phyloP scores from a whole-genome alignment of 208 protist species.

The Leishmania major region DNA sequence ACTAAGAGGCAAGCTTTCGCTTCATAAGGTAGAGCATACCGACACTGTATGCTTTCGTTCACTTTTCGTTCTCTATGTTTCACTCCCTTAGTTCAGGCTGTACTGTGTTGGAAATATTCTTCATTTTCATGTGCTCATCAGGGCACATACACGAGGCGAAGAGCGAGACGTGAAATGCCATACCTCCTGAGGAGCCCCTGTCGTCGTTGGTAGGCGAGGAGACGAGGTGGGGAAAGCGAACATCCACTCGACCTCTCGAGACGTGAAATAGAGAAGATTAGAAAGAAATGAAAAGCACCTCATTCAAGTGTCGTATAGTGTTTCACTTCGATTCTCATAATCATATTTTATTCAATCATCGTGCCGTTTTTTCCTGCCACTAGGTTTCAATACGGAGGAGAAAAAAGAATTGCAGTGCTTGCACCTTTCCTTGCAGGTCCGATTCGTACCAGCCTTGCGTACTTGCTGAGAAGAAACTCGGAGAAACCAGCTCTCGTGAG shows the following conservation, averaged over 20 bases:
- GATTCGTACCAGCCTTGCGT: not conserved
- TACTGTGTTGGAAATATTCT: not conserved
- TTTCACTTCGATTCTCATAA: not conserved
- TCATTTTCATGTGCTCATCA: not conserved
- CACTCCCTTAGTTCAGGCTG: not conserved
- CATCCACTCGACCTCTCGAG: too few relatives aligned
- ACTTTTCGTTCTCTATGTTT: not conserved
- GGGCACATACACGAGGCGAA: not conserved
- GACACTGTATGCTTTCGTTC: not conserved
- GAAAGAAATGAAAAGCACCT: not conserved
- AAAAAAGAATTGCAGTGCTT: not conserved
- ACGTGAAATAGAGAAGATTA: too few relatives aligned
- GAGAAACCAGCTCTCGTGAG: not conserved
- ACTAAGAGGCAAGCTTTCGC: not conserved
- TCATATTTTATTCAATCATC: not conserved
- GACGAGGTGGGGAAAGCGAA: not conserved
- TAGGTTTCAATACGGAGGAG: not conserved
- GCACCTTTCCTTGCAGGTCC: not conserved
- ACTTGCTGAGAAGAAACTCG: not conserved
- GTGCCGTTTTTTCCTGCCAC: too few relatives aligned
- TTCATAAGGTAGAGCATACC: not conserved
- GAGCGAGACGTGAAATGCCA: not conserved
- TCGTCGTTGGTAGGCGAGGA: not conserved
- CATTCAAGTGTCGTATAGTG: not conserved
- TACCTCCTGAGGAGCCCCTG: not conserved